Base-by-base conservation (phyloP, 73 alveolate genomes). In the Urostyla sp. region DNA sequence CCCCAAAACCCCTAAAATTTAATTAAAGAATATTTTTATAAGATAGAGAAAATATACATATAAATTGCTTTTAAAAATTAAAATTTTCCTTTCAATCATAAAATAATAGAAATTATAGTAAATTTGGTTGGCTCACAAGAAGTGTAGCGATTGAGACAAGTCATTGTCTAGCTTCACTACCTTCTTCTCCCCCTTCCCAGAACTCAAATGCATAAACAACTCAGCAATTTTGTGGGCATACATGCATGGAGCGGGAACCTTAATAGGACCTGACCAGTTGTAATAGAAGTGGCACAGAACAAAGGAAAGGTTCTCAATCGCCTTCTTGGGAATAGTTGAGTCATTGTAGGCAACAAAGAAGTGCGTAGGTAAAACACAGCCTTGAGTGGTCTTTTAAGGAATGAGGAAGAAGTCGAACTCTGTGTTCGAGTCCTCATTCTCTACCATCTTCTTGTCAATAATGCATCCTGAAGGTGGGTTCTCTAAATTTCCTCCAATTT, bases 211-310 rank as follows among this genome's bases (percentile, higher is more conserved):
- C 72, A 45, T 69, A 72, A 27, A 48, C 45, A 45, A 37, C 44
- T 69, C 84, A 46, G 84, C 84, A 69, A 92, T 66, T 72, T 87
- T 93, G 85, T 93, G 96, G n/a, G 99, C 99, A 36, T 93, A 93
- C 95, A 90, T 90, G 54, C 92, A 73, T 0, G 95, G 98, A 54
- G 96, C 94, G n/a, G 99, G 99, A 36, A 91, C 94, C 88, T 95
- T 90, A 11, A 93, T 92, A 15, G 97, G 80, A 28, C 97, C 96
- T 53, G 88, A 95, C 94, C 97, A 89, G 82, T 95, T 95, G 66
- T 76, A 88, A 72, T 95, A 95, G 58, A 61, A 84, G 85, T 88
- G 93, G 74, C 99, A 95, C 69, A 95, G 87, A 52, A 81, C 92
- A 77, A 86, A 90, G 44, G 99, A 93, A 30, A 92, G 87, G 67